Evolutionary conservation across 345 rosid species (phyloP), one percentile per base, ranked within the genome.

Genomic region (Turnera subulata): DNA sequence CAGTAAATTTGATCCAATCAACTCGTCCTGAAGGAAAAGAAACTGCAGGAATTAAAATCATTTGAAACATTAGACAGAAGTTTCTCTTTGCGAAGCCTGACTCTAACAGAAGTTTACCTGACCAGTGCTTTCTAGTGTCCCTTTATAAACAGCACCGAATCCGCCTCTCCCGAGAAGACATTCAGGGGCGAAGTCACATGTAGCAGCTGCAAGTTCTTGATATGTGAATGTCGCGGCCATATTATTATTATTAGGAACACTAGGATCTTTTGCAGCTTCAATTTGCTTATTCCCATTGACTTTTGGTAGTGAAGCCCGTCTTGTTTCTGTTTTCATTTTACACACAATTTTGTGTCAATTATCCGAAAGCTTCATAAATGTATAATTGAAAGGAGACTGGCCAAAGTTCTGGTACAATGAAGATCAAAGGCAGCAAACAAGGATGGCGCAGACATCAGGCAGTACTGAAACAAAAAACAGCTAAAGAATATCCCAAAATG

Each of bases 161-260:
- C 98, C 98, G 26, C 98, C 95, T 62, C 64, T 81, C 16, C 98
- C 98, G 32, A 85, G 67, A 44, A 84, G 64, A 61, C 78, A 69
- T 26, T 72, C 77, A 0, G 26, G 35, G 33, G 55, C 60, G 65
- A 91, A 88, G 61, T 71, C 66, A 16, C 70, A 73, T 6, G 98
- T 88, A 7, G 84, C 88, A 2, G 47, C 61, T 46, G 82, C 89
- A 24, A 91, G 92, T 61, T 85, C 86, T 54, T 59, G 43, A 70
- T 79, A 82, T 58, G 76, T 69, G 64, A 85, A 85, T 59, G 54
- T 73, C 19, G 45, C 63, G 60, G 71, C 62, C 38, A n/a, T n/a
- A n/a, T n/a, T n/a, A n/a, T n/a, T n/a, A n/a, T 42, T 50, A 6
- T 53, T 20, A 39, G 37, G 37, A 45, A 54, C 23, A 52, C 32